Evolutionary conservation across 2,329 filamentous ascomycete species (phyloP), one percentile per base, ranked within the genome.

Genomic region (Orbilia javanica): DNA sequence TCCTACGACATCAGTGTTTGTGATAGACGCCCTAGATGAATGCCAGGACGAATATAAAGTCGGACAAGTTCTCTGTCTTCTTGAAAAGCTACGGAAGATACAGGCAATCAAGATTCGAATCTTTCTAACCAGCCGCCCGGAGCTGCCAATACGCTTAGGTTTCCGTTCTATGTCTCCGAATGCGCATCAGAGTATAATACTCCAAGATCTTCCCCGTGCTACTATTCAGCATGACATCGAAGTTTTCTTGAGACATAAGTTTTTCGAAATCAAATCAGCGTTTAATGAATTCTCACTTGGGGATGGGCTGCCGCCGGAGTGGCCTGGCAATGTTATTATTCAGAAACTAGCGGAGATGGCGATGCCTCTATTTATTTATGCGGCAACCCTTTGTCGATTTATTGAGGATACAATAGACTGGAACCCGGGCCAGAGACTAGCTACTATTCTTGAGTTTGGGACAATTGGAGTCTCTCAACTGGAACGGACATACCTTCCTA

Each of bases 1-100:
- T 48, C 44, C 3, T 10, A 8, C 44, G 8, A 7, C 20, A 5
- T 46, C 65, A 13, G 39, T 77, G 20, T 44, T 83, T n/a, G 78
- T 83, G 0, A 80, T 83, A 22, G 82, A 83, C 76, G 82, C 82
- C 1, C 70, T 83, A 20, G 82, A 83, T 70, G 82, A 83, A 60
- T 83, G 82, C 48, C 80, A 81, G 29, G 3, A 75, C 82, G 18
- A 31, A 48, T 11, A 15, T 52, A 4, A 79, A 3, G n/a, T 39
- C 8, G 3, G 7, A 10, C 1, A 18, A 6, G 7, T 82, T 36
- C 39, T 82, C 34, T 46, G 69, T 22, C 67, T 82, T 10, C 52
- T 81, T 8, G 42, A 64, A 10, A 18, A 74, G 34, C n/a, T 67
- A 0, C 65, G 48, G 22, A 39, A 64, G 29, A 34, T 80, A 18